Base-by-base conservation (phyloP, 192 early-diverging fungal genomes). In the Powellomyces hirtus region DNA sequence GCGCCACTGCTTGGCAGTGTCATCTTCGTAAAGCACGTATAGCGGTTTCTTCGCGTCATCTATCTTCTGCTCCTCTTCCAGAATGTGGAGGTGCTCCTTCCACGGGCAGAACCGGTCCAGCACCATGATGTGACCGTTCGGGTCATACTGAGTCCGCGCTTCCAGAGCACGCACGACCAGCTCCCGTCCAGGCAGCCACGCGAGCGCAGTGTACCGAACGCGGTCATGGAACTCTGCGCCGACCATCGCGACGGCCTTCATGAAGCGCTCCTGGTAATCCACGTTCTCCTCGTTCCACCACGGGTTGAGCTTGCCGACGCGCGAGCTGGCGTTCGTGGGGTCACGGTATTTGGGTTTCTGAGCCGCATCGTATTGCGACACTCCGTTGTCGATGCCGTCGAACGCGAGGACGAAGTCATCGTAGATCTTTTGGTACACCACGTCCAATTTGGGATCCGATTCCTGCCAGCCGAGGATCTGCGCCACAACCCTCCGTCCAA, bases 361-460 rank as follows among this genome's bases (percentile, higher is more conserved):
- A 34, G 93, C 87, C 20, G 79, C 72, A 10, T 94, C 92, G 68
- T 94, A 98, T 68, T 87, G 89, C 42, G 85, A 82, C 29, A 97
- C 88, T n/a, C 96, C 96, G 56, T 98, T 98, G 79, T 98, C 96
- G 44, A 91, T 88, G 24, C 88, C 94, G 91, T 87, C 77, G 91
- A 89, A 84, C 82, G 70, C 74, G 16, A 77, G 65, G 38, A 86
- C 72, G 50, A 86, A 78, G 27, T 76, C 85, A 33, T 94, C 88
- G 75, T 98, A 98, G 8, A 92, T 77, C 77, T 94, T 95, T 58
- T 81, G 73, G 80, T 89, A 92, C 30, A 98, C 70, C 33, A 88
- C 62, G 10, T 90, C 89, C 16, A 92, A 73, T 30, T 85, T 73
- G 30, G 64, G 42, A 20, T 90, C 86, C 8, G 79, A 64, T 27